Evolutionary conservation across 805 yeast genomes (phyloP).

Genomic region (Saccharomycopsis lassenensis): DNA sequence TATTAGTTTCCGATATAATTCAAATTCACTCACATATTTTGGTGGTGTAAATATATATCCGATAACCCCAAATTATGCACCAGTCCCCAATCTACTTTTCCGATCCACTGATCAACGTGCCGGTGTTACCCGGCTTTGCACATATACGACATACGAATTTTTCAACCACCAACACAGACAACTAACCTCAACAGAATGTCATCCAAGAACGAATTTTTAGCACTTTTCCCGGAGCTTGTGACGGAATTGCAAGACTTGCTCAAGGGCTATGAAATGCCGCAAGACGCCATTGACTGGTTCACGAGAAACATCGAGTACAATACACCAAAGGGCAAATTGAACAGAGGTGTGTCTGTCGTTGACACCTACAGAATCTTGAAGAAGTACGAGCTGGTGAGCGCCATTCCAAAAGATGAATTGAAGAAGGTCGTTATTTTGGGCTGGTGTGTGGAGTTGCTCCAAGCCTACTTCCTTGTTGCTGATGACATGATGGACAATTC

Average conservation of each 20-base stretch:
- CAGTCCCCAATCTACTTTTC: too few relatives aligned
- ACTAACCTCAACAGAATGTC: slow-evolving; percentile 17
- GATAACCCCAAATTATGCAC: too few relatives aligned
- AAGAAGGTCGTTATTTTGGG: slow-evolving; percentile 81
- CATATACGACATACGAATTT: too few relatives aligned
- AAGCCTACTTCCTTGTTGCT: slow-evolving; percentile 93
- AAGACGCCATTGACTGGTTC: slow-evolving; percentile 82
- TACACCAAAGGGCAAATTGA: slow-evolving; percentile 93
- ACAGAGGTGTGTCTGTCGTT: slow-evolving; percentile 91
- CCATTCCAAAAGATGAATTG: slow-evolving; percentile 59
- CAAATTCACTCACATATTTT: too few relatives aligned
- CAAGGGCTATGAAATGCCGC: slow-evolving; percentile 65
- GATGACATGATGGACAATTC: slow-evolving; percentile 98
- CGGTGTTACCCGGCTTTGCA: too few relatives aligned
- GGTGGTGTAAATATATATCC: too few relatives aligned
- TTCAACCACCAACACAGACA: too few relatives aligned
- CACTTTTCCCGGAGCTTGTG: slow-evolving; percentile 67
- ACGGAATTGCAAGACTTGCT: slow-evolving; percentile 59
- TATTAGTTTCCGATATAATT: too few relatives aligned
- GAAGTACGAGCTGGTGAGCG: slow-evolving; percentile 44
- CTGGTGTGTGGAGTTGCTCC: slow-evolving; percentile 90
- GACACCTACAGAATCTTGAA: slow-evolving; percentile 83
- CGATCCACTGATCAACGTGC: too few relatives aligned
- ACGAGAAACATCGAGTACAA: slow-evolving; percentile 64
- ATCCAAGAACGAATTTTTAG: slow-evolving; percentile 45